Evolutionary conservation across 1,284 basidiomycete genomes (phyloP).

Genomic region (Leccinum pachyderme): DNA sequence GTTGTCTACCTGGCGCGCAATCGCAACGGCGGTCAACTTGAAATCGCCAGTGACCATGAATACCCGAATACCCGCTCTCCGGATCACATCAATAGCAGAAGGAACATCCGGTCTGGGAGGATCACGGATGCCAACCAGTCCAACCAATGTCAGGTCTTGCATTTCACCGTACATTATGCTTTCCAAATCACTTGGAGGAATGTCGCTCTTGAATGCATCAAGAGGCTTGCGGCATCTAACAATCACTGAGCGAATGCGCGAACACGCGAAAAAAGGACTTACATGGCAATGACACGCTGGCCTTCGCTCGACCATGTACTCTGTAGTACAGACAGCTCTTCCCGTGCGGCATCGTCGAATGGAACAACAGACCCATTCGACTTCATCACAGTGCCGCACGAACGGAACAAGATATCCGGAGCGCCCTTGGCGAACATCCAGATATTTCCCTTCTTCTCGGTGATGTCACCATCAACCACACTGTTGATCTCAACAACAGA

Average conservation of each 20-base stretch:
- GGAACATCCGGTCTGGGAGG: slow-evolving; percentile 56
- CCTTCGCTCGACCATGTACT: slow-evolving; percentile 56
- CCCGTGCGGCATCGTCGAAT: slow-evolving; percentile 32
- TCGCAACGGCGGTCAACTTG: slow-evolving; percentile 43
- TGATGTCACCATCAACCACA: background rate
- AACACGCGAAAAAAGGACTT: slow-evolving; percentile 8
- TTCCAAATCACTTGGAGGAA: slow-evolving; percentile 37
- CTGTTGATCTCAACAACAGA: slow-evolving; percentile 15
- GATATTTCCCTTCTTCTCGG: background rate
- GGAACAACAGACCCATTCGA: slow-evolving; percentile 37
- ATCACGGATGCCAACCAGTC: slow-evolving; percentile 58
- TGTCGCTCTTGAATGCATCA: slow-evolving; percentile 23
- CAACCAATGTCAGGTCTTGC: slow-evolving; percentile 48
- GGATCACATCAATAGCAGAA: slow-evolving; percentile 44
- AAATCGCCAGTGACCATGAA: slow-evolving; percentile 62
- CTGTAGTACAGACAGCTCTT: slow-evolving; percentile 41
- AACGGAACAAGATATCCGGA: slow-evolving; percentile 56
- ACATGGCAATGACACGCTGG: slow-evolving; percentile 57
- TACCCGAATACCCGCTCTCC: slow-evolving; percentile 45
- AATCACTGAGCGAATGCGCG: background rate
- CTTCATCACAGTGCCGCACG: slow-evolving; percentile 42
- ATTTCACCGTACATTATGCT: slow-evolving; percentile 34
- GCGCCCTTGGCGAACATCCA: slow-evolving; percentile 56
- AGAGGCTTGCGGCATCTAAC: slow-evolving; percentile 31
- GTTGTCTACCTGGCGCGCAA: slow-evolving; percentile 38